Evolutionary conservation across 352 stramenopile genomes (phyloP), one percentile per base, ranked within the genome.

Genomic region (Phytophthora pinifolia): DNA sequence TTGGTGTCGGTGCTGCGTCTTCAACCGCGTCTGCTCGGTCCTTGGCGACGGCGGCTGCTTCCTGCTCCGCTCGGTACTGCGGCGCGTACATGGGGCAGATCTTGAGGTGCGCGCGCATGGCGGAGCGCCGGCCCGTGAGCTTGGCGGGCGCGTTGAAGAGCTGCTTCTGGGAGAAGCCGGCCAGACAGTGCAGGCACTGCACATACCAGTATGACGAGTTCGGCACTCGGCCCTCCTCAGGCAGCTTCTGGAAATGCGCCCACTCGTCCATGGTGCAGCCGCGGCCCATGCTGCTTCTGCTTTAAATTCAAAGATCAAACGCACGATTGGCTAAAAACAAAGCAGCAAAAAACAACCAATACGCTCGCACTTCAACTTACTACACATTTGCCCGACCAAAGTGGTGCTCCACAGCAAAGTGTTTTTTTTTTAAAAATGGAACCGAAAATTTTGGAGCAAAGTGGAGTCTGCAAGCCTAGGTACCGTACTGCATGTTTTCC

Each of bases 161-260:
- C 67, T 87, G 77, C 67, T 89, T 83, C 57, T 83, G 72, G 67
- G 77, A 71, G 50, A 70, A 84, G 52, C 63, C 77, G 17, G 54
- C 69, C 33, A 72, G 62, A 46, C 83, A 92, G 70, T 92, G 83
- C 53, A 78, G 78, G 62, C 83, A 92, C 38, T 79, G 60, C 17
- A 92, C 83, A 60, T 86, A 90, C 83, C 79, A 92, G 57, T 92
- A 90, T 20, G 78, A 88, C 29, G 77, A 89, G 66, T 88, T 88
- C 45, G 79, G 74, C 63, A 90, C 80, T 45, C 76, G 72, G 10
- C 80, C 80, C 38, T 84, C 76, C 10, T 78, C 70, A 1, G 66
- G 69, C 46, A 85, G 67, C 58, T 83, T 83, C 59, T 89, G 70
- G 62, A 92, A 92, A 68, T 92, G 83, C 17, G 60, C 74, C 82